Conservation (phyloP, 371 early-diverging fungal genomes). For the Mortierella sp. region DNA sequence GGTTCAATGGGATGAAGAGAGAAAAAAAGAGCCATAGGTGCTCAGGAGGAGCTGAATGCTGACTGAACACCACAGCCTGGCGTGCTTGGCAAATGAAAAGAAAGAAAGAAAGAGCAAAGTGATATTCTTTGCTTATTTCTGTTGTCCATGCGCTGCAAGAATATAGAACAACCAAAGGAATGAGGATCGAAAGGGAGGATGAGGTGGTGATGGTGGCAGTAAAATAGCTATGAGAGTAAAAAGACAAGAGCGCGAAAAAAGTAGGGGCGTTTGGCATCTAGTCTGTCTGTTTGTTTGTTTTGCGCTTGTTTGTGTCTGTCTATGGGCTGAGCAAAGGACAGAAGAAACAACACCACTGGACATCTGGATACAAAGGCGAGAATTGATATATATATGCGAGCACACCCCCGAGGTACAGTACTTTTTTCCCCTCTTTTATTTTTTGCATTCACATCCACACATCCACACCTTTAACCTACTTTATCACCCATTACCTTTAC, state of each 20-base stretch:
- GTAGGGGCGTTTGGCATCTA: not conserved
- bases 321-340: slow-evolving; percentile 1
- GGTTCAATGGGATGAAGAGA: not conserved
- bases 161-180: not conserved
- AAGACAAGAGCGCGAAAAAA: not conserved
- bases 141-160: not conserved
- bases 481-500: not conserved
- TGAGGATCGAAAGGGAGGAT: not conserved
- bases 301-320: not conserved
- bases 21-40: too few species aligned
- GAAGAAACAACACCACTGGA: too few species aligned
- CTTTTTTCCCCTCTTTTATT: not conserved
- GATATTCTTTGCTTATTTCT: not conserved
- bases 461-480: not conserved
- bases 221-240: not conserved
- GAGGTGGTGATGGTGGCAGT: not conserved
- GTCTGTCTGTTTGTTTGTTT: not conserved
- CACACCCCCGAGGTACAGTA: not conserved
- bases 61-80: not conserved
- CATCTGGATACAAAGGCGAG: not conserved
- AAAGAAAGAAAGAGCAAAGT: not conserved
- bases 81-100: slow-evolving; percentile 7
- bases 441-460: not conserved
- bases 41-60: too few species aligned
- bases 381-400: too few species aligned